phyloP scores from a whole-genome alignment of 441 rosid species.

The Eruca vesicaria region DNA sequence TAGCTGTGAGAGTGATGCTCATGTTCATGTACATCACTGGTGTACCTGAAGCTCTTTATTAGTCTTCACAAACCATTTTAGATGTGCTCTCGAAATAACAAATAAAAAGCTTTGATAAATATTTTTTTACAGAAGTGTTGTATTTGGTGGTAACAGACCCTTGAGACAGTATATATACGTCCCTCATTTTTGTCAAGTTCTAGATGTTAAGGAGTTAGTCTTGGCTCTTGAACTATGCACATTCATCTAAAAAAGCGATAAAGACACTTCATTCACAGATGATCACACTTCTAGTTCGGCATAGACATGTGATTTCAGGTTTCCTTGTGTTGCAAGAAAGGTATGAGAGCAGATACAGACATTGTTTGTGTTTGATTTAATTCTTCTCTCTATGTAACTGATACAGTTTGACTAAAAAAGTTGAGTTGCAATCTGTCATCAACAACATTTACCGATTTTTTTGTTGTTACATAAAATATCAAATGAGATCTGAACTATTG shows the following conservation, averaged over 20 bases:
- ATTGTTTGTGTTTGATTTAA: not conserved
- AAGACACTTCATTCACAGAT: too few relatives aligned
- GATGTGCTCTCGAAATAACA: slow-evolving; percentile 3
- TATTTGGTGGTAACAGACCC: not conserved
- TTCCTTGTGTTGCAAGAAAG: not conserved
- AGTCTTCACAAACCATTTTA: slow-evolving; percentile 14
- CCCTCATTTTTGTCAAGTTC: too few relatives aligned
- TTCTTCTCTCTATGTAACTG: not conserved
- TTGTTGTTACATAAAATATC: not conserved
- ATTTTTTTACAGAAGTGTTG: not conserved
- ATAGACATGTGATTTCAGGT: not conserved
- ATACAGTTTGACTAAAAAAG: not conserved
- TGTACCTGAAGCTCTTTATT: slow-evolving; percentile 27
- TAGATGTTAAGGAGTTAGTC: too few relatives aligned
- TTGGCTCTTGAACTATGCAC: too few relatives aligned
- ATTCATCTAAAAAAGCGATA: too few relatives aligned
- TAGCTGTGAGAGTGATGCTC: slow-evolving; percentile 2
- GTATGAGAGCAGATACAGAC: not conserved
- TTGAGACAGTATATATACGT: too few relatives aligned
- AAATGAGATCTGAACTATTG: slow-evolving; percentile 12
- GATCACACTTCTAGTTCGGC: too few relatives aligned
- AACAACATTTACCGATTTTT: not conserved
- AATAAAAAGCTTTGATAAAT: not conserved
- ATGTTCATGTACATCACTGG: slow-evolving; percentile 24
- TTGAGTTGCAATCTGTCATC: not conserved